Evolutionary conservation across 2,329 filamentous ascomycete species (phyloP).

Genomic region (Sporothrix brasiliensis): DNA sequence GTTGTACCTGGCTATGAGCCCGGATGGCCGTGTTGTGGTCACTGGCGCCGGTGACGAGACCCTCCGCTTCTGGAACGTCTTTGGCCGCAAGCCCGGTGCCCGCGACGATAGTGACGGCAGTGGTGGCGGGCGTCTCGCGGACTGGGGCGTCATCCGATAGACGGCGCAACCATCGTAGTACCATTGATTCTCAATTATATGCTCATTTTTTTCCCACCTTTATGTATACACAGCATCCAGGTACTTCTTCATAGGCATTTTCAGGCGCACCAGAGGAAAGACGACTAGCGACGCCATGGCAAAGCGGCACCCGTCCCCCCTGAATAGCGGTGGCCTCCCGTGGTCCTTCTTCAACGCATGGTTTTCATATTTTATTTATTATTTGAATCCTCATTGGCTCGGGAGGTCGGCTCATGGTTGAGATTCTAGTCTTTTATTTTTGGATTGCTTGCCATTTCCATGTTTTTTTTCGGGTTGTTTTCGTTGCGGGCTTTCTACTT

Average conservation of each 20-base stretch:
- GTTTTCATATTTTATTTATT: not conserved
- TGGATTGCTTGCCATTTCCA: not conserved
- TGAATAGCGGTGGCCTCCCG: conserved; percentile 8
- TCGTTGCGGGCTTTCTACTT: conserved; percentile 9
- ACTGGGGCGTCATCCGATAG: conserved; percentile 82
- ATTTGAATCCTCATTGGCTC: not conserved
- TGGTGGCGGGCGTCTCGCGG: conserved; percentile 62
- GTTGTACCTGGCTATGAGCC: conserved; percentile 95
- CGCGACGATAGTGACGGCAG: conserved; percentile 65
- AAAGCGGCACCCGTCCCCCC: not conserved
- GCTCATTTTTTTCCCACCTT: not conserved
- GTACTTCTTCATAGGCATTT: conserved; percentile 15
- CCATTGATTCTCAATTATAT: not conserved
- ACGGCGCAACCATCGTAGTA: no score
- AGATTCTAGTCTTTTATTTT: not conserved
- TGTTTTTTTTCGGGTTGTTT: not conserved
- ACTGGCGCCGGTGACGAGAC: conserved; percentile 97
- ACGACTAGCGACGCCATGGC: not conserved
- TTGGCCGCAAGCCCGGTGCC: conserved; percentile 76
- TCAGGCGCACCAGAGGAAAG: conserved; percentile 18
- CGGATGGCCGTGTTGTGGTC: conserved; percentile 89
- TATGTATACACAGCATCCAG: conserved; percentile 18
- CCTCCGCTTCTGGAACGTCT: conserved; percentile 93
- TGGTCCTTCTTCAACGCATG: not conserved
- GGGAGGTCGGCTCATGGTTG: not conserved